Evolutionary conservation across 116 monocot species (phyloP).

Genomic region (Phalaenopsis hybrid): DNA sequence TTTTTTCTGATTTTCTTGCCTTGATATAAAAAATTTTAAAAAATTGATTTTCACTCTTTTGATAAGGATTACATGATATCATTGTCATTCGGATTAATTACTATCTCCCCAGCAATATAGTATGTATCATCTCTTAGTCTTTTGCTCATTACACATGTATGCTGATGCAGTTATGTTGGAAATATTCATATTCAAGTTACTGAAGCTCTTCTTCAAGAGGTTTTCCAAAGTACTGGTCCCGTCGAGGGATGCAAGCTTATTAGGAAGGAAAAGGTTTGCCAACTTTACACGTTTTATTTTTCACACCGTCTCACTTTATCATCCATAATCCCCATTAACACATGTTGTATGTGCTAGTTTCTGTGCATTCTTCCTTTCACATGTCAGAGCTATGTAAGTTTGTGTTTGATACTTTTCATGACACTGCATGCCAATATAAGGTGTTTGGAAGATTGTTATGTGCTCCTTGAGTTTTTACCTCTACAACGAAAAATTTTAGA

Average conservation of each 20-base stretch:
- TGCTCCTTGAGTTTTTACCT: neutral
- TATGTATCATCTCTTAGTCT: neutral
- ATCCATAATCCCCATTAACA: neutral
- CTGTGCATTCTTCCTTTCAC: neutral
- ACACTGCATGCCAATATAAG: neutral
- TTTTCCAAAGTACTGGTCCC: slow-evolving; percentile 76
- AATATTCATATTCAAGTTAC: slow-evolving; percentile 82
- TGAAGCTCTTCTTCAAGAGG: slow-evolving; percentile 79
- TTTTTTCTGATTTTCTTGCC: neutral
- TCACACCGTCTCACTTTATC: neutral
- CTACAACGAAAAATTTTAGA: neutral
- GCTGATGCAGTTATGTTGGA: slow-evolving; percentile 86
- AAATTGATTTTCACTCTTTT: neutral
- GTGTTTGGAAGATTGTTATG: neutral
- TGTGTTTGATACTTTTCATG: neutral
- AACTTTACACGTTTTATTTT: slow-evolving; percentile 28
- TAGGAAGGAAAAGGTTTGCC: slow-evolving; percentile 83
- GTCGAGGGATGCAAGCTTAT: slow-evolving; percentile 96
- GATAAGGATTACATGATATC: neutral
- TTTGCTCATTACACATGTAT: slow-evolving; percentile 22
- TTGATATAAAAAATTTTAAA: neutral
- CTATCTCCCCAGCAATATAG: neutral
- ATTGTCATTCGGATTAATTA: neutral
- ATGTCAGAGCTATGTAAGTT: neutral
- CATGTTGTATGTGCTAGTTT: neutral